Evolutionary conservation across 257 asterid genomes (phyloP).

Genomic region (Mentha longifolia): DNA sequence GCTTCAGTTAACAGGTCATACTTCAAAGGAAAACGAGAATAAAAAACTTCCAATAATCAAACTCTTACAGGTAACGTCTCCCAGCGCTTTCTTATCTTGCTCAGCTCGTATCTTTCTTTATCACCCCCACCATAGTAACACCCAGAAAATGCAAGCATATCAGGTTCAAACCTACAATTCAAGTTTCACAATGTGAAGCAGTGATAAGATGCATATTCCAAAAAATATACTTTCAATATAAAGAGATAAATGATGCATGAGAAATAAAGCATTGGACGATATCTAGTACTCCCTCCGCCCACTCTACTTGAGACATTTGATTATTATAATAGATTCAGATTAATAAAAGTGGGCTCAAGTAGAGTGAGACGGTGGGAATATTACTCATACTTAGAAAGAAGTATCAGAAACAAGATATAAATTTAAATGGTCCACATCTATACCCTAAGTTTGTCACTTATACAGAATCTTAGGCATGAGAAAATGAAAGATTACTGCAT

Average conservation of each 20-base stretch:
- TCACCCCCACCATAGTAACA: constrained; percentile 83
- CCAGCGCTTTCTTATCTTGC: constrained; percentile 77
- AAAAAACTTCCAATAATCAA: constrained; percentile 24
- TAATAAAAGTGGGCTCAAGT: too few species aligned
- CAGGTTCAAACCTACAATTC: constrained; percentile 73
- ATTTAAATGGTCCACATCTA: too few species aligned
- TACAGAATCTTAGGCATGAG: too few species aligned
- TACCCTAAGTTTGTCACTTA: too few species aligned
- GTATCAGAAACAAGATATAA: too few species aligned
- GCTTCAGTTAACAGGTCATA: constrained; percentile 22
- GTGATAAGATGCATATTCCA: constrained; percentile 16
- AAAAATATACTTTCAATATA: constrained; percentile 19
- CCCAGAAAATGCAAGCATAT: constrained; percentile 78
- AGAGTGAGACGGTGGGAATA: too few species aligned
- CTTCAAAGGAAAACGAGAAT: constrained; percentile 25
- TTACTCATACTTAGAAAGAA: too few species aligned
- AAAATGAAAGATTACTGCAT: too few species aligned
- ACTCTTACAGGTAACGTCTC: constrained; percentile 66
- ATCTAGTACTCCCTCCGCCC: too few species aligned
- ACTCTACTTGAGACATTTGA: too few species aligned
- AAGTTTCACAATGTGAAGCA: constrained; percentile 23
- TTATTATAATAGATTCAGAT: too few species aligned
- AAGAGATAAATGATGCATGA: constrained; percentile 19
- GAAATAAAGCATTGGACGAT: constrained; percentile 10
- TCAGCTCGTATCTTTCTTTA: constrained; percentile 62